Evolutionary conservation across 495 filamentous ascomycete species (phyloP).

Genomic region (Friedmanniomyces endolithicus): DNA sequence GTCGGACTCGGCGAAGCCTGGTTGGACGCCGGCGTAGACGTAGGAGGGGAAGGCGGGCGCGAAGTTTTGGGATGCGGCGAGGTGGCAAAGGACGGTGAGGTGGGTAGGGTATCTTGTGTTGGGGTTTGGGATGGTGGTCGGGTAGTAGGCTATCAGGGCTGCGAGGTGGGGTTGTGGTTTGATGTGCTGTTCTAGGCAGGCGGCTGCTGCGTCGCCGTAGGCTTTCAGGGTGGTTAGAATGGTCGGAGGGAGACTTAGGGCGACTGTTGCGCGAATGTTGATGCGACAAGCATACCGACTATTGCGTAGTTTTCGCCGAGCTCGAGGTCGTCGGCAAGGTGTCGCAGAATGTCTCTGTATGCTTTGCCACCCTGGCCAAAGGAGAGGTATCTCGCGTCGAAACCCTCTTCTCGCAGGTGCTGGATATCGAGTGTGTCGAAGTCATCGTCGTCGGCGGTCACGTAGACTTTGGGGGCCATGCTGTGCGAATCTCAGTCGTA

Average conservation of each 20-base stretch:
- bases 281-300: slow-evolving; percentile 8
- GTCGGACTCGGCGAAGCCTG: slow-evolving; percentile 49
- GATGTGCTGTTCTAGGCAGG: slow-evolving; percentile 42
- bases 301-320: slow-evolving; percentile 27
- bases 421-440: slow-evolving; percentile 42
- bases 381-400: slow-evolving; percentile 18
- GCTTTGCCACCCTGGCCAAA: slow-evolving; percentile 6
- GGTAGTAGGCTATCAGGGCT: slow-evolving; percentile 51
- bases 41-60: slow-evolving; percentile 31
- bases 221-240: neutral
- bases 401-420: slow-evolving; percentile 47
- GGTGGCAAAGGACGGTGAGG: slow-evolving; percentile 41
- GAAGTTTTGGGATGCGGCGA: slow-evolving; percentile 33
- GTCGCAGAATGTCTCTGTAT: slow-evolving; percentile 7
- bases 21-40: slow-evolving; percentile 36
- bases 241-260: too few species aligned
- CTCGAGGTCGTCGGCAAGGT: slow-evolving; percentile 21
- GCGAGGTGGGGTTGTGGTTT: slow-evolving; percentile 39
- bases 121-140: slow-evolving; percentile 39
- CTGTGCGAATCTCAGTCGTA: neutral
- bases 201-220: slow-evolving; percentile 44
- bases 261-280: too few species aligned
- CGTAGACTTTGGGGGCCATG: slow-evolving; percentile 39
- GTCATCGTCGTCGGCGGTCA: slow-evolving; percentile 44
- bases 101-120: slow-evolving; percentile 37